Evolutionary conservation across 1,284 basidiomycete genomes (phyloP).

Genomic region (Pseudozyma sp.): DNA sequence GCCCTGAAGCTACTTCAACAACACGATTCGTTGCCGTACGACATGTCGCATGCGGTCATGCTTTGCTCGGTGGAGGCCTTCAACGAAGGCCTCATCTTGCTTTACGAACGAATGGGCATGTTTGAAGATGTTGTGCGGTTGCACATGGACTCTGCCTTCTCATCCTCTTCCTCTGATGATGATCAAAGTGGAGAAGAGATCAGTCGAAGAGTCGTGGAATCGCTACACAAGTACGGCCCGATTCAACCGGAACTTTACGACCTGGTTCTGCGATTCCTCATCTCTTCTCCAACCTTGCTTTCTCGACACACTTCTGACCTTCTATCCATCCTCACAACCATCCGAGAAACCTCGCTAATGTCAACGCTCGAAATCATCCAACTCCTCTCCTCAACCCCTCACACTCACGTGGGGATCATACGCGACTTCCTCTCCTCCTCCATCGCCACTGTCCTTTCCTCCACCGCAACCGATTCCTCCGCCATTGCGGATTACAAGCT

Average conservation of each 20-base stretch:
- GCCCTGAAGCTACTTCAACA: slow-evolving; percentile 61
- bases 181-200: slow-evolving; percentile 46
- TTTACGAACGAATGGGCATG: slow-evolving; percentile 96
- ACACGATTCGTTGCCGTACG: slow-evolving; percentile 77
- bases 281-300: slow-evolving; percentile 76
- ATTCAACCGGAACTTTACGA: slow-evolving; percentile 83
- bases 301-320: slow-evolving; percentile 79
- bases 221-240: slow-evolving; percentile 80
- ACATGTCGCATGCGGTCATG: slow-evolving; percentile 89
- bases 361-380: slow-evolving; percentile 89
- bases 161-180: neutral
- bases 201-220: slow-evolving; percentile 76
- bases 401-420: slow-evolving; percentile 91
- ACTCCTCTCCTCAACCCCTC: slow-evolving; percentile 76
- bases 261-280: slow-evolving; percentile 88
- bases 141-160: slow-evolving; percentile 78
- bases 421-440: slow-evolving; percentile 86
- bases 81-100: slow-evolving; percentile 83
- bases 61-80: slow-evolving; percentile 87
- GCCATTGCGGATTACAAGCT: slow-evolving; percentile 85
- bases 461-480: slow-evolving; percentile 81
- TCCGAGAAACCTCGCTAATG: slow-evolving; percentile 84
- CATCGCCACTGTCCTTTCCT: slow-evolving; percentile 81
- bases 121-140: slow-evolving; percentile 93
- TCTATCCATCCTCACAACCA: slow-evolving; percentile 75